Percentiles rank a stretch among this genome's conserved stretches.
Evolutionary conservation across 2,329 filamentous ascomycete genomes (phyloP).

Genomic region (Sporothrix mexicana): DNA sequence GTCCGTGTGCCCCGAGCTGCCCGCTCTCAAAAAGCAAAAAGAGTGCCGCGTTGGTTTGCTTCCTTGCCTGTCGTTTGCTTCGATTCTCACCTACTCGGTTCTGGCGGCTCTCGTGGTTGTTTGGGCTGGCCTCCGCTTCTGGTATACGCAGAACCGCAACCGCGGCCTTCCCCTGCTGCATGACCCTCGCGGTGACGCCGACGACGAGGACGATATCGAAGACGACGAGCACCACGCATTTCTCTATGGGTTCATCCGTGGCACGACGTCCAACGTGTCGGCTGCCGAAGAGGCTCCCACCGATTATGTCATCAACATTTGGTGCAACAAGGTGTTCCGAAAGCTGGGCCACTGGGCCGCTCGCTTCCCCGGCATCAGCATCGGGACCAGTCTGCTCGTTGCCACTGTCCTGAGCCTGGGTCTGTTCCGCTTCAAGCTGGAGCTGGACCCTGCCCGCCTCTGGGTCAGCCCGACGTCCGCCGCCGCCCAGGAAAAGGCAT

Average conservation of each 20-base stretch:
- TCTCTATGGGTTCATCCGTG: slow-evolving; percentile 32
- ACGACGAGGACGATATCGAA: slow-evolving; percentile 82
- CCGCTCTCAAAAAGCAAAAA: slow-evolving; percentile 70
- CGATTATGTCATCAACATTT: slow-evolving; percentile 82
- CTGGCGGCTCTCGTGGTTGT: slow-evolving; percentile 73
- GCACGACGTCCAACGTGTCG: neutral
- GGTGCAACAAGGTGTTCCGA: slow-evolving; percentile 80
- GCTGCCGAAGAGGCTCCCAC: slow-evolving; percentile 60
- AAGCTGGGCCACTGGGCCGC: slow-evolving; percentile 81
- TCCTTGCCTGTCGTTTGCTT: slow-evolving; percentile 92
- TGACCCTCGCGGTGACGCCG: slow-evolving; percentile 71
- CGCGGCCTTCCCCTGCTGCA: slow-evolving; percentile 87
- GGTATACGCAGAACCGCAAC: slow-evolving; percentile 47
- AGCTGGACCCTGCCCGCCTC: slow-evolving; percentile 85
- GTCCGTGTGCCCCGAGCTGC: slow-evolving; percentile 80
- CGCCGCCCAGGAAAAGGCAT: slow-evolving; percentile 89
- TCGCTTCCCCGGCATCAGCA: slow-evolving; percentile 83
- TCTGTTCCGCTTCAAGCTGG: slow-evolving; percentile 87
- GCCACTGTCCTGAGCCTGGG: slow-evolving; percentile 82
- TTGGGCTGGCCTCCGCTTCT: slow-evolving; percentile 74
- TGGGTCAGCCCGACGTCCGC: slow-evolving; percentile 97
- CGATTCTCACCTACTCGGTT: slow-evolving; percentile 83
- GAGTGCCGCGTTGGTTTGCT: slow-evolving; percentile 83
- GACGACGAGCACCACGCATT: slow-evolving; percentile 65
- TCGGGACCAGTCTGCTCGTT: slow-evolving; percentile 73